phyloP scores from a whole-genome alignment of 306 rosid species.

The Inga oerstediana region DNA sequence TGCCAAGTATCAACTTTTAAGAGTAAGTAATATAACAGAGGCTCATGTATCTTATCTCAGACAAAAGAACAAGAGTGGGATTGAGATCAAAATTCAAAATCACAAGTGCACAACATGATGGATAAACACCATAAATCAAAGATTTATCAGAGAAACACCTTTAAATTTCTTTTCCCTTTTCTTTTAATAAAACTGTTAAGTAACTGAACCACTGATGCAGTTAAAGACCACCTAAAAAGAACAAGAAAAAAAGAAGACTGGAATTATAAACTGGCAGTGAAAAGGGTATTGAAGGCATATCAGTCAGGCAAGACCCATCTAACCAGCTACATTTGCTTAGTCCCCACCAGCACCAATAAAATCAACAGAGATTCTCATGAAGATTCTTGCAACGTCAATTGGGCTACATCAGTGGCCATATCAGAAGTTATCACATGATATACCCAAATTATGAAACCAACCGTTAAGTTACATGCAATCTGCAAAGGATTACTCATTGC shows the following conservation, averaged over 20 bases:
- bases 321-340: background rate
- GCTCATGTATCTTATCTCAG: background rate
- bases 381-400: background rate
- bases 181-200: too few relatives aligned
- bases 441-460: background rate
- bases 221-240: too few relatives aligned
- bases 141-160: background rate
- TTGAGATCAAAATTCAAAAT: background rate
- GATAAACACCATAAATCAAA: background rate
- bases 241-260: too few relatives aligned
- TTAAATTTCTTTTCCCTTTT: background rate
- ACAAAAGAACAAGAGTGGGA: background rate
- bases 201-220: too few relatives aligned
- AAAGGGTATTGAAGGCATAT: too few relatives aligned
- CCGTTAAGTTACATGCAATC: background rate
- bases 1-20: constrained; percentile 42
- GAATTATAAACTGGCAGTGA: too few relatives aligned
- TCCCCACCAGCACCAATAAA: background rate
- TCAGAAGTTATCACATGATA: background rate
- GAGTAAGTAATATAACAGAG: background rate
- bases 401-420: background rate
- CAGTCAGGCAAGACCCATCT: too few relatives aligned
- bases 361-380: background rate
- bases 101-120: constrained; percentile 1
- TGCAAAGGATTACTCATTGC: background rate